Evolutionary conservation across 495 filamentous ascomycete species (phyloP).

Genomic region (Penicillium desertorum): DNA sequence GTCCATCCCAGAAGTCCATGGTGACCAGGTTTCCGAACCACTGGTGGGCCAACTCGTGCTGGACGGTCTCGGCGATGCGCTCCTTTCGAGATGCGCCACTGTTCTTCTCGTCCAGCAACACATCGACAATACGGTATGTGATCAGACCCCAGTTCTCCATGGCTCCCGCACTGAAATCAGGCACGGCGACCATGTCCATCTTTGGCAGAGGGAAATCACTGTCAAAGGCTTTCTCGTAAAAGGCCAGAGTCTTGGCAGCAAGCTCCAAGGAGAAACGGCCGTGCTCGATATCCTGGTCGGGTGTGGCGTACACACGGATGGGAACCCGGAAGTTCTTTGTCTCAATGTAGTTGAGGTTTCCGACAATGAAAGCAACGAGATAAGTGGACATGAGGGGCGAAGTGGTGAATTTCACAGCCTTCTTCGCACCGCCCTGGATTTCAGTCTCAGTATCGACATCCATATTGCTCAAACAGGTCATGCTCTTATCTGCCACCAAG

Average conservation of each 20-base stretch:
- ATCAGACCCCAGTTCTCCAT: constrained; percentile 99
- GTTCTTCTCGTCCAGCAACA: constrained; percentile 88
- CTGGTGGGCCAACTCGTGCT: constrained; percentile 97
- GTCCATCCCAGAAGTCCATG: constrained; percentile 99
- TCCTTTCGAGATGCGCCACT: constrained; percentile 91
- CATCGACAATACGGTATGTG: constrained; percentile 89
- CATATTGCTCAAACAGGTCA: constrained; percentile 71
- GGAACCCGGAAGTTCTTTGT: constrained; percentile 65
- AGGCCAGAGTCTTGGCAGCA: constrained; percentile 55
- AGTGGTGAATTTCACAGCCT: constrained; percentile 65
- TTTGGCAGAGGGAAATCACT: constrained; percentile 63
- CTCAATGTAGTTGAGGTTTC: constrained; percentile 64
- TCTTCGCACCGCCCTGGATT: constrained; percentile 54
- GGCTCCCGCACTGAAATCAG: constrained; percentile 88
- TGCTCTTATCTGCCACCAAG: constrained; percentile 59
- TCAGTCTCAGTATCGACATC: constrained; percentile 59
- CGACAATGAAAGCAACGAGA: constrained; percentile 66
- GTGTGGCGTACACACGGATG: constrained; percentile 62
- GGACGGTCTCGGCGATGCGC: constrained; percentile 89
- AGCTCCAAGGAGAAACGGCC: constrained; percentile 65
- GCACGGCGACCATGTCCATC: constrained; percentile 98
- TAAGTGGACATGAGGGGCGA: constrained; percentile 70
- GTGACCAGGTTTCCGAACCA: constrained; percentile 99
- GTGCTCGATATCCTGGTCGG: constrained; percentile 64
- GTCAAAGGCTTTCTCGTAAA: constrained; percentile 58